phyloP scores from a whole-genome alignment of 1,284 basidiomycete genomes.

The Microbotryomycetes sp. region DNA sequence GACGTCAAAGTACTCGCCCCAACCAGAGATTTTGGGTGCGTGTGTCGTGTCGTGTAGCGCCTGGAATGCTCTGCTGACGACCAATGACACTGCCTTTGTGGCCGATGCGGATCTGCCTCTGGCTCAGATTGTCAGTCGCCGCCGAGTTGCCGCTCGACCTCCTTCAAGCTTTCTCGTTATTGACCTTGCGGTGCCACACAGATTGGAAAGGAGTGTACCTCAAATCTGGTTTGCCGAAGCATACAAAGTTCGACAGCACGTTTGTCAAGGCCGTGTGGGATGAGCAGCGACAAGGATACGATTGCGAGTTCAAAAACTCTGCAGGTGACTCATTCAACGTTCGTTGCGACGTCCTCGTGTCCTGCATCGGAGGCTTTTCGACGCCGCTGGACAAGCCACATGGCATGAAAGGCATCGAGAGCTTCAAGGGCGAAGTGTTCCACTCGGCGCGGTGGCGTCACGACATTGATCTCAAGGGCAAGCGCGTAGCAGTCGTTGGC shows the following conservation, averaged over 20 bases:
- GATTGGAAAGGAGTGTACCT: conserved; percentile 13
- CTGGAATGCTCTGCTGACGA: too few species aligned
- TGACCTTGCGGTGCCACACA: background rate
- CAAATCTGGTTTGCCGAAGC: conserved; percentile 8
- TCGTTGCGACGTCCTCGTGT: conserved; percentile 19
- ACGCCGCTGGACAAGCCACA: conserved; percentile 15
- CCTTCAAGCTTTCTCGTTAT: background rate
- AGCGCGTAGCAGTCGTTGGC: conserved; percentile 39
- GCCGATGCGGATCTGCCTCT: too few species aligned
- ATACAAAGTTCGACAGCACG: conserved; percentile 14
- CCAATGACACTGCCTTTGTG: too few species aligned
- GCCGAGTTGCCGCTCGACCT: too few species aligned
- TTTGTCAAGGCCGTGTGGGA: conserved; percentile 22
- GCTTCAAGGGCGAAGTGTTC: conserved; percentile 36
- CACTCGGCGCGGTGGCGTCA: conserved; percentile 42
- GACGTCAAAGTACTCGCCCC: conserved; percentile 45
- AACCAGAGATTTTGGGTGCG: conserved; percentile 46
- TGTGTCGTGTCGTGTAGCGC: too few species aligned
- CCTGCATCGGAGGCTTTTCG: conserved; percentile 22
- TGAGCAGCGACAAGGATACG: conserved; percentile 6
- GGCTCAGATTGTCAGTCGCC: too few species aligned
- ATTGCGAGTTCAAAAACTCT: conserved; percentile 1
- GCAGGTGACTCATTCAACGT: conserved; percentile 5
- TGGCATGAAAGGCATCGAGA: conserved; percentile 20
- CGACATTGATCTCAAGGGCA: conserved; percentile 36